Conservation (phyloP, 2,329 filamentous ascomycete genomes). For the Colletotrichum tropicicola region DNA sequence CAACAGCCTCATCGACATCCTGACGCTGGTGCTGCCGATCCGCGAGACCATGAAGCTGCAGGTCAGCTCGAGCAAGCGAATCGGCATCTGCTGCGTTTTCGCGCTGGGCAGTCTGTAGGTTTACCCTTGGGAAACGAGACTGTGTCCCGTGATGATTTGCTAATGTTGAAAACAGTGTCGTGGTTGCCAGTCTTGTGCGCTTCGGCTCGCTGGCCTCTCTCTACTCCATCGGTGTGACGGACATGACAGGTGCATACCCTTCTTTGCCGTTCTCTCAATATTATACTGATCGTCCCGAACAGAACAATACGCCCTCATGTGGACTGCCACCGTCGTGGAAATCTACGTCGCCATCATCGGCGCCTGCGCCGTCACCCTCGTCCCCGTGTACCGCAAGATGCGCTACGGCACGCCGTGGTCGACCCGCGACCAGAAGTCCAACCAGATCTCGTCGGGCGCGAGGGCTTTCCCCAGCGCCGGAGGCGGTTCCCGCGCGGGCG, state of each 20-base stretch:
- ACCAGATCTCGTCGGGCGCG: not conserved
- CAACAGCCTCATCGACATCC: conserved; percentile 14
- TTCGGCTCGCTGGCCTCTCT: conserved; percentile 14
- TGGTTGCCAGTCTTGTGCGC: conserved; percentile 10
- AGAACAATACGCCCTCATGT: conserved; percentile 20
- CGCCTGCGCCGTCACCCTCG: conserved; percentile 11
- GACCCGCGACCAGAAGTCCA: conserved; percentile 6
- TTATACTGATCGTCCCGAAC: not conserved
- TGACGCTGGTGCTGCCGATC: conserved; percentile 8
- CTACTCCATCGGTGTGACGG: conserved; percentile 4
- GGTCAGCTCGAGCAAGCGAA: conserved; percentile 10
- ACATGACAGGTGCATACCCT: not conserved
- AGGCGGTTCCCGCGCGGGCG: not conserved
- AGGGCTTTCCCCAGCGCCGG: not conserved
- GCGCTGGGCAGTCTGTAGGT: conserved; percentile 10
- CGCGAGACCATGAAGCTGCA: conserved; percentile 16
- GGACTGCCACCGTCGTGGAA: conserved; percentile 17
- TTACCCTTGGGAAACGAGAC: not conserved
- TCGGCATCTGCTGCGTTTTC: conserved; percentile 17
- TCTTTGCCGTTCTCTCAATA: not conserved
- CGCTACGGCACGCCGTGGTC: conserved; percentile 17
- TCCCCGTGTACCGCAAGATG: conserved; percentile 11
- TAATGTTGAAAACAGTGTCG: not conserved
- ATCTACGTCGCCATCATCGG: conserved; percentile 16
- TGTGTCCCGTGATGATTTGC: not conserved